Evolutionary conservation across 495 filamentous ascomycete species (phyloP).

Genomic region (Penicillium angulare): DNA sequence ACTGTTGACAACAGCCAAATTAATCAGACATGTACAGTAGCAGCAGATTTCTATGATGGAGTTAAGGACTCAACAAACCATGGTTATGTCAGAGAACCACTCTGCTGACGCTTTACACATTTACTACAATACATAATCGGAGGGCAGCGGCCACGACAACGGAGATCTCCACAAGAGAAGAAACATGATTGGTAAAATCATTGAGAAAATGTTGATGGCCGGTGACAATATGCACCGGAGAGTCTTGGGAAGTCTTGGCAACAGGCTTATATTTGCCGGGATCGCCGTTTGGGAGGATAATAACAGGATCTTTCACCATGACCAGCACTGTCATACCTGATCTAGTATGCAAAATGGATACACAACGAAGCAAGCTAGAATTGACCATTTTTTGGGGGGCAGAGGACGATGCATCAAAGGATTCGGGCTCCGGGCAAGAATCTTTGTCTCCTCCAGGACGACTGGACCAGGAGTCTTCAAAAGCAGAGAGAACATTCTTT

Average conservation of each 20-base stretch:
- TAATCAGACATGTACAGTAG: no score
- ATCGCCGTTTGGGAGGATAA: not conserved
- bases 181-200: conserved; percentile 10
- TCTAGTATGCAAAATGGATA: no score
- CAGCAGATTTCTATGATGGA: no score
- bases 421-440: not conserved
- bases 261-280: conserved; percentile 26
- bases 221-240: conserved; percentile 17
- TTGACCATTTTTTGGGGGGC: not conserved
- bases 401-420: not conserved
- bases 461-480: not conserved
- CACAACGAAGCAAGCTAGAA: no score
- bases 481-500: conserved; percentile 26
- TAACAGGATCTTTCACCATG: no score
- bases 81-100: conserved; percentile 8
- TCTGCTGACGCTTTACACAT: not conserved
- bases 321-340: no score
- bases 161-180: conserved; percentile 5
- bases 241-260: conserved; percentile 21
- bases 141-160: conserved; percentile 3
- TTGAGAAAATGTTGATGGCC: conserved; percentile 4
- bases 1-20: no score
- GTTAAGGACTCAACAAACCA: not conserved
- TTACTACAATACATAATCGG: not conserved
- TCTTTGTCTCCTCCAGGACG: not conserved